phyloP scores from a whole-genome alignment of 2,329 filamentous ascomycete genomes.

The Aspergillus quadricinctus region DNA sequence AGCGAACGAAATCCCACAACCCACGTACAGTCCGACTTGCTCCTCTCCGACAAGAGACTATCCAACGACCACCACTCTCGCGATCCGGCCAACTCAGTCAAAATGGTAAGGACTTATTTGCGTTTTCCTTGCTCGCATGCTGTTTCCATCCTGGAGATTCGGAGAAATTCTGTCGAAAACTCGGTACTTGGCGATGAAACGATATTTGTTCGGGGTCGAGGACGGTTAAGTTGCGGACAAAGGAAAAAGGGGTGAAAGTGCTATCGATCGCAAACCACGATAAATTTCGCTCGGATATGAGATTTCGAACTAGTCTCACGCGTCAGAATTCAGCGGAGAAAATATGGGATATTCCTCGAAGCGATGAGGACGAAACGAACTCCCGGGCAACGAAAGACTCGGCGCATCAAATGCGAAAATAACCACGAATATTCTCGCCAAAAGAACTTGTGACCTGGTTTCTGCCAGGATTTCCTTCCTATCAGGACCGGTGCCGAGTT shows the following conservation, averaged over 20 bases:
- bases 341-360: background rate
- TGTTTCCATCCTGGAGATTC: conserved; percentile 21
- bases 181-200: background rate
- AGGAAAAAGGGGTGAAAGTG: background rate
- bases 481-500: background rate
- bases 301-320: background rate
- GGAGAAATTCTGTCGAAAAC: conserved; percentile 12
- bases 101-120: conserved; percentile 40
- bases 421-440: background rate
- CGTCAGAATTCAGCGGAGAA: background rate
- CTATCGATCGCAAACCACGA: background rate
- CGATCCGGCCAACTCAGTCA: conserved; percentile 45
- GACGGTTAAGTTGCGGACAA: background rate
- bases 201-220: background rate
- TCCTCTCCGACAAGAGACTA: conserved; percentile 38
- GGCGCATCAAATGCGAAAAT: background rate
- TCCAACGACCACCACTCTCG: conserved; percentile 39
- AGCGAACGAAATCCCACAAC: conserved; percentile 45
- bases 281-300: background rate
- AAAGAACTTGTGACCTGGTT: background rate
- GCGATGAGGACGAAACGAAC: background rate
- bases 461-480: background rate
- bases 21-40: conserved; percentile 30
- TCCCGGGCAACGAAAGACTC: background rate
- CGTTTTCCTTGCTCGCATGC: conserved; percentile 15